A percentile compares a stretch with the other conserved stretches of the same genome.
phyloP scores from a whole-genome alignment of 371 early-diverging fungal species.

The Cokeromyces recurvatus region DNA sequence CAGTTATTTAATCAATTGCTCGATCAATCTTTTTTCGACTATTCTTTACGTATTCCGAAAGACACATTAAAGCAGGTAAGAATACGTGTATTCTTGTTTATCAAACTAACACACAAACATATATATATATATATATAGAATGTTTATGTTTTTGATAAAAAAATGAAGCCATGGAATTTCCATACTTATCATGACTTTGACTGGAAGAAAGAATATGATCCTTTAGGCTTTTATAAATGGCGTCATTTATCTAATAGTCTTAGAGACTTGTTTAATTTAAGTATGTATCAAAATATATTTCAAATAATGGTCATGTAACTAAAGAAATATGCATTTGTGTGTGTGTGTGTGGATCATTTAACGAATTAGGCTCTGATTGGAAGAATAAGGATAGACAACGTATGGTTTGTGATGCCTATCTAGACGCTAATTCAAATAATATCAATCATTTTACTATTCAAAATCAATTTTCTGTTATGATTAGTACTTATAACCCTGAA shows the following conservation, averaged over 20 bases:
- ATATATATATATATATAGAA: too few species aligned
- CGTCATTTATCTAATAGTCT: slow-evolving; percentile 16
- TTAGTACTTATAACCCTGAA: slow-evolving; percentile 46
- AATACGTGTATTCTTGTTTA: too few species aligned
- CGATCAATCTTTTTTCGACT: neutral
- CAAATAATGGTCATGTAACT: too few species aligned
- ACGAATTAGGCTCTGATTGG: slow-evolving; percentile 7
- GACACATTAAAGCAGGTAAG: neutral
- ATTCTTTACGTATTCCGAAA: neutral
- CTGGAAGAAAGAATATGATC: slow-evolving; percentile 25
- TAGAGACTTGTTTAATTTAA: neutral
- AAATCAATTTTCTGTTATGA: slow-evolving; percentile 39
- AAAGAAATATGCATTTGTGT: too few species aligned
- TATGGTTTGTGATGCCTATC: slow-evolving; percentile 11
- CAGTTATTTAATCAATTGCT: neutral
- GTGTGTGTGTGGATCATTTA: too few species aligned
- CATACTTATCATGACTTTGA: slow-evolving; percentile 20
- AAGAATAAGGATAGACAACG: slow-evolving; percentile 11
- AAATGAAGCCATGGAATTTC: slow-evolving; percentile 35
- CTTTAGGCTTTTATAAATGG: slow-evolving; percentile 31
- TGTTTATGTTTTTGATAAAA: slow-evolving; percentile 15
- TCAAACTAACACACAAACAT: too few species aligned
- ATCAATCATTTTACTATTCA: slow-evolving; percentile 11
- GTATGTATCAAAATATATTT: slow-evolving; percentile 3
- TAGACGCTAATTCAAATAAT: neutral